Evolutionary conservation across 805 yeast species (phyloP), one percentile per base, ranked within the genome.

Genomic region (Barnettozyma pratensis): DNA sequence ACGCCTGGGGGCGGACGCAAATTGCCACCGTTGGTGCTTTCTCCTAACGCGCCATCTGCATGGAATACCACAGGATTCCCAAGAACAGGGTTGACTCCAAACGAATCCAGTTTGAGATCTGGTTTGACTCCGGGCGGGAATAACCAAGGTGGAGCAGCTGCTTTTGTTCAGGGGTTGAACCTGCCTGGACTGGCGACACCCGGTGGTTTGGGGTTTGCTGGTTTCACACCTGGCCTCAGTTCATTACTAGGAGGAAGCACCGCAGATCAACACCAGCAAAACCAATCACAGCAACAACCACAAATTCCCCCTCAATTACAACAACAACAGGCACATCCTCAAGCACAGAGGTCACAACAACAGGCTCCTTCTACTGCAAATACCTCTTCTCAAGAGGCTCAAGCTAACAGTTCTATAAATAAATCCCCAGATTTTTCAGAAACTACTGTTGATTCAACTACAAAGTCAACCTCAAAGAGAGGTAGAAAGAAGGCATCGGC

Each of bases 71-170:
- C 51, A 1, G 58, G 52, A 37, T 56, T 66, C 44, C 63, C 69
- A 31, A 62, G 70, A 48, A 65, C 87, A 0, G 92, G 89, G 0
- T 69, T 87, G 41, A 83, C 90, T 0, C 94, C 94, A 3, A 85
- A 82, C 63, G 95, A 87, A 60, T 78, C 88, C 5, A 76, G 81
- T 44, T 55, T 87, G 44, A 73, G 96, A 54, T 72, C 87, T 0
- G 92, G 94, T 0, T 62, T 84, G 29, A 83, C 91, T 0, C 91
- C 91, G 0, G 87, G 82, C 2, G 75, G 71, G 8, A 41, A 39
- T 19, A 37, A 30, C n/a, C 72, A 52, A 50, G 64, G 58, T 63
- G 53, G 64, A 6, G 76, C 79, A 0, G 43, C 46, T 47, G 26
- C 50, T 7, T 47, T 47, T 32, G 64, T 71, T 9, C 68, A 69